Percentiles rank a stretch among this genome's conserved stretches.
These are phyloP conservation scores for Hygrocybe coccinea DNA, from an alignment of 768 basidiomycete genomes.

Conservation along the genomic window DNA sequence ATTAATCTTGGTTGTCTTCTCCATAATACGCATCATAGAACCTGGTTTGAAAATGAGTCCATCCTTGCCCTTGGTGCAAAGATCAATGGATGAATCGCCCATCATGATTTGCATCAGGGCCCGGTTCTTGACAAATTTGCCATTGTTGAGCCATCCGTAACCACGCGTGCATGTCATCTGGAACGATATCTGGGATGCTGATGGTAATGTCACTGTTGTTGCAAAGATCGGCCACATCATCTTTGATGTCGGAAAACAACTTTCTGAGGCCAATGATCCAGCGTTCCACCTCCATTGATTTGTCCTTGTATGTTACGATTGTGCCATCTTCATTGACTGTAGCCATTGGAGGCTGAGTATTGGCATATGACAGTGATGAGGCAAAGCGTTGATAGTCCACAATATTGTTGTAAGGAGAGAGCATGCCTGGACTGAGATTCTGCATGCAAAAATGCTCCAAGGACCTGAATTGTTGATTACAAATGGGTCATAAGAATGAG, in stretches of 20 bases:
- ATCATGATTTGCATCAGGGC: not conserved
- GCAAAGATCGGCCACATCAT: not conserved
- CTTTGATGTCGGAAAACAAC: not conserved
- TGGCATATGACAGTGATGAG: not conserved
- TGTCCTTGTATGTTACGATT: not conserved
- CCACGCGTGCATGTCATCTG: not conserved
- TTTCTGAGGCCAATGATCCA: not conserved
- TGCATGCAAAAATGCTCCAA: not conserved
- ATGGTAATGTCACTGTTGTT: not conserved
- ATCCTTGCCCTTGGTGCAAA: not conserved
- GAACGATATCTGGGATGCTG: not conserved
- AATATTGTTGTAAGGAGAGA: not conserved
- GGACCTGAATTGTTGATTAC: not conserved
- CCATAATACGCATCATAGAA: not conserved
- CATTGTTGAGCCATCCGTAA: conserved; percentile 1
- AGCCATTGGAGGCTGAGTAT: not conserved
- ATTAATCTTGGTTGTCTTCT: not conserved
- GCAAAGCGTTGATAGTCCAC: not conserved
- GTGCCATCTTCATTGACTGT: not conserved
- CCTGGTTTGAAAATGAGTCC: not conserved
- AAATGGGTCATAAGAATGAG: not conserved
- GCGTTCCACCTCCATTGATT: not conserved
- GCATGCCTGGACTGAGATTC: not conserved
- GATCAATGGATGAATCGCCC: not conserved
- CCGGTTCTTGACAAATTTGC: not conserved